Evolutionary conservation across 345 rosid species (phyloP).

Genomic region (Syzygium grande): DNA sequence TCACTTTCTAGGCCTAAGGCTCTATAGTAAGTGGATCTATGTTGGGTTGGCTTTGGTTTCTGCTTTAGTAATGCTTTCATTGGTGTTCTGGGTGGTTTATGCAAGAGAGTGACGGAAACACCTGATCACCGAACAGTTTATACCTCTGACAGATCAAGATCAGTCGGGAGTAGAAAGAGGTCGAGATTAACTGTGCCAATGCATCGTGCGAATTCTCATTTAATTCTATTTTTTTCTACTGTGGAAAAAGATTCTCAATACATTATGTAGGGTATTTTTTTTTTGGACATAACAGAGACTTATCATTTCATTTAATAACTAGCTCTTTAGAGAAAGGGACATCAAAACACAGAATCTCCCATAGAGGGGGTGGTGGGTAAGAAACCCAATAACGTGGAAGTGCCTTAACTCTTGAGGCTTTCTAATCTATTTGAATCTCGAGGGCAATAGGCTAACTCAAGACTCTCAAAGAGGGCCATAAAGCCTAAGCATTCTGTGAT

Average conservation of each 20-base stretch:
- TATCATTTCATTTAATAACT: no score
- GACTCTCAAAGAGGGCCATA: no score
- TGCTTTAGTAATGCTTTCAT: slow-evolving; percentile 31
- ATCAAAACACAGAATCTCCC: no score
- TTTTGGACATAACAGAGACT: no score
- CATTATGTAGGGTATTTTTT: no score
- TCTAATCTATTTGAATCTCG: no score
- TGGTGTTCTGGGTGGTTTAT: slow-evolving; percentile 39
- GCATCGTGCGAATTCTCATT: not conserved
- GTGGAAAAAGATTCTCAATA: not conserved
- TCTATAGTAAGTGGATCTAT: slow-evolving; percentile 29
- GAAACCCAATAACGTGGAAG: no score
- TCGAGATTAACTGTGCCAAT: not conserved
- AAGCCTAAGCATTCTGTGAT: no score
- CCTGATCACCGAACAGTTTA: slow-evolving; percentile 8
- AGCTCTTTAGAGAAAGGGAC: no score
- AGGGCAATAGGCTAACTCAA: no score
- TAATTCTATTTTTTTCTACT: not conserved
- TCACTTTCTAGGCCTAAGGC: slow-evolving; percentile 24
- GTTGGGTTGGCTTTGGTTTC: slow-evolving; percentile 32
- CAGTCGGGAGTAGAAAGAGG: not conserved
- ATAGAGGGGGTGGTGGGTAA: no score
- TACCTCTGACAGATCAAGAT: not conserved
- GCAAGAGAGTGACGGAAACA: slow-evolving; percentile 37
- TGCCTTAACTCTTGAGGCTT: no score